Evolutionary conservation across 495 filamentous ascomycete species (phyloP).

Genomic region (Arthonia radiata): DNA sequence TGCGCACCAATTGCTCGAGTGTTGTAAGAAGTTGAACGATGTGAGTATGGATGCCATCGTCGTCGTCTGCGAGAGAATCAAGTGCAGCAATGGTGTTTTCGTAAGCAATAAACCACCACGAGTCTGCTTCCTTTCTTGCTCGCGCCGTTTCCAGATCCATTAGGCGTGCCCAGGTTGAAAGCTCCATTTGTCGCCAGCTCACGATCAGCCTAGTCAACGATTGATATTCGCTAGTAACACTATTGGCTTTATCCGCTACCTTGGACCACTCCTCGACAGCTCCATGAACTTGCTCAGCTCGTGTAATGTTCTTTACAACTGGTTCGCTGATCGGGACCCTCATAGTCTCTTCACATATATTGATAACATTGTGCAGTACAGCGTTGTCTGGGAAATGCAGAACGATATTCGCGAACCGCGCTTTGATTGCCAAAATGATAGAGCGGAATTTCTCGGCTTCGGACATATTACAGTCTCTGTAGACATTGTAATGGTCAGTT

Average conservation of each 20-base stretch:
- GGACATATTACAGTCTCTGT: slow-evolving; percentile 46
- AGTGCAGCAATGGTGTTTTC: slow-evolving; percentile 62
- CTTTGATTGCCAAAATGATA: slow-evolving; percentile 37
- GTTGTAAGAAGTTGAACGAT: slow-evolving; percentile 39
- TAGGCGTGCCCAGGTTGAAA: slow-evolving; percentile 77
- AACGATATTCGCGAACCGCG: slow-evolving; percentile 46
- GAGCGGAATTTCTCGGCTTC: slow-evolving; percentile 47
- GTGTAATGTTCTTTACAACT: slow-evolving; percentile 57
- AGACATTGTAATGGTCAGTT: slow-evolving; percentile 98
- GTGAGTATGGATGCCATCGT: slow-evolving; percentile 25
- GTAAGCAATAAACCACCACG: slow-evolving; percentile 95
- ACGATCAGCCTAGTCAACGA: slow-evolving; percentile 52
- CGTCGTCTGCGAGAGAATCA: slow-evolving; percentile 31
- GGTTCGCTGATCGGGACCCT: slow-evolving; percentile 60
- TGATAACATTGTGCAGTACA: slow-evolving; percentile 49
- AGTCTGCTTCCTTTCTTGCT: slow-evolving; percentile 45
- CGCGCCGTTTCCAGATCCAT: slow-evolving; percentile 63
- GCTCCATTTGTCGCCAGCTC: slow-evolving; percentile 68
- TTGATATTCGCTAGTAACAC: slow-evolving; percentile 40
- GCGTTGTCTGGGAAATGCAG: slow-evolving; percentile 46
- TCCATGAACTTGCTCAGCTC: slow-evolving; percentile 59
- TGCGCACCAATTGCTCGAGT: slow-evolving; percentile 48
- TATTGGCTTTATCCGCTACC: slow-evolving; percentile 60
- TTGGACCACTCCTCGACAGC: slow-evolving; percentile 80
- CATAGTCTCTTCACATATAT: slow-evolving; percentile 45